Evolutionary conservation across 2,329 filamentous ascomycete species (phyloP).

Genomic region (Bimuria novae-zelandiae): DNA sequence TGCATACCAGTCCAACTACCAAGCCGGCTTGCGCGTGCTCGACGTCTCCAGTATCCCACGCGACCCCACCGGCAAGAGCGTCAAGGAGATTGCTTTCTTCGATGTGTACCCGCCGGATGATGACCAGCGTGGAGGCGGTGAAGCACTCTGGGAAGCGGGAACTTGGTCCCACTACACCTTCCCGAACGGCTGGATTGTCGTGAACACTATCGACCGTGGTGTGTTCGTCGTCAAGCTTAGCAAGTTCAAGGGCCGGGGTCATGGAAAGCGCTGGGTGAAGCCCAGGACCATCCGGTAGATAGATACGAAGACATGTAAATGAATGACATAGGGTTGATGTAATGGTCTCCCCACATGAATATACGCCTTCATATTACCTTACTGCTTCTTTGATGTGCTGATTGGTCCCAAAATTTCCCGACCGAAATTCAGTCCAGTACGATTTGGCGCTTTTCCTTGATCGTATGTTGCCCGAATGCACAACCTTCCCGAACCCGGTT

Average conservation of each 20-base stretch:
- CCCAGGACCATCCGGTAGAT: background rate
- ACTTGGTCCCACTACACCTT: conserved; percentile 51
- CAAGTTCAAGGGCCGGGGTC: conserved; percentile 24
- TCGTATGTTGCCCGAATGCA: too few relatives aligned
- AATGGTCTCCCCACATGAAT: too few relatives aligned
- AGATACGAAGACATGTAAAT: background rate
- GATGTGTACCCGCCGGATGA: conserved; percentile 51
- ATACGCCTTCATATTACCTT: too few relatives aligned
- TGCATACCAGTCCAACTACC: conserved; percentile 51
- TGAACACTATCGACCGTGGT: conserved; percentile 56
- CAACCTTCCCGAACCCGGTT: too few relatives aligned
- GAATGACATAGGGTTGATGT: too few relatives aligned
- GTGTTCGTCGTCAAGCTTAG: conserved; percentile 43
- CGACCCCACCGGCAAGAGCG: conserved; percentile 41
- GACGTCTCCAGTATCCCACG: conserved; percentile 48
- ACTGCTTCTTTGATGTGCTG: too few relatives aligned
- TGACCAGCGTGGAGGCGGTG: conserved; percentile 37
- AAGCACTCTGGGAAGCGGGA: conserved; percentile 47
- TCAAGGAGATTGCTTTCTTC: conserved; percentile 51
- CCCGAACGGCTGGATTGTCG: conserved; percentile 49
- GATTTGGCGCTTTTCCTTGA: too few relatives aligned
- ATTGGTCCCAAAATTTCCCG: too few relatives aligned
- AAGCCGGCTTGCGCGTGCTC: conserved; percentile 49
- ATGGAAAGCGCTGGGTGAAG: conserved; percentile 26
- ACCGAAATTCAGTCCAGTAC: too few relatives aligned